Conservation (phyloP, 176 grass and related monocot species). For the Saccharum officinarum region DNA sequence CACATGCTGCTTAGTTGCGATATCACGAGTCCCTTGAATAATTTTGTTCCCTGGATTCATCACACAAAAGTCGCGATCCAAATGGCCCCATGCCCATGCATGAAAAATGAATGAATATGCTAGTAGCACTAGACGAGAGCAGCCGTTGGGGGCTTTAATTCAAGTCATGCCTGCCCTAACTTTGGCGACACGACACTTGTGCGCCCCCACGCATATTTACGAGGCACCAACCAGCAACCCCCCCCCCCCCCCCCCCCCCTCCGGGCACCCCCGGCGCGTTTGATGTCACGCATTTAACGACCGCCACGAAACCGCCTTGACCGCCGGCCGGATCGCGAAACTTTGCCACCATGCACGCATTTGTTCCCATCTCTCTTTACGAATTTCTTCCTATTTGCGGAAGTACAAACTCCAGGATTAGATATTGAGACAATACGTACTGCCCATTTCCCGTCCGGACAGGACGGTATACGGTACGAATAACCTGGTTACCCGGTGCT, state of each 20-base stretch:
- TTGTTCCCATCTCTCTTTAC: background rate
- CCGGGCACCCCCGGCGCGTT: background rate
- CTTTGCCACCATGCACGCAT: background rate
- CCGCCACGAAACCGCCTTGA: background rate
- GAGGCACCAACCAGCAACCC: background rate
- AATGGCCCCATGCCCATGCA: slow-evolving; percentile 21
- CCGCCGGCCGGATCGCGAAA: background rate
- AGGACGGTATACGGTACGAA: background rate
- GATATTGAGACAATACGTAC: background rate
- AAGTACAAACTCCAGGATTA: background rate
- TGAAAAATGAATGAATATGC: background rate
- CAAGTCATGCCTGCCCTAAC: slow-evolving; percentile 41
- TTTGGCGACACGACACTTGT: slow-evolving; percentile 2
- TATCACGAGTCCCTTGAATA: slow-evolving; percentile 47
- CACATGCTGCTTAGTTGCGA: slow-evolving; percentile 11
- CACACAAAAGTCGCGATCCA: background rate
- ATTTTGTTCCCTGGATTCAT: background rate
- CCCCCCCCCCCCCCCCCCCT: background rate
- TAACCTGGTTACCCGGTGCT: background rate
- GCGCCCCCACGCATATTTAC: slow-evolving; percentile 28
- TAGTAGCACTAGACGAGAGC: background rate
- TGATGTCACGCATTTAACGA: slow-evolving; percentile 23
- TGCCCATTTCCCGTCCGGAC: background rate
- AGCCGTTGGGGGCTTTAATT: slow-evolving; percentile 40
- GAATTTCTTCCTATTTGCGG: background rate